Evolutionary conservation across 2,329 filamentous ascomycete genomes (phyloP).

Genomic region (Sclerotinia spermophila): DNA sequence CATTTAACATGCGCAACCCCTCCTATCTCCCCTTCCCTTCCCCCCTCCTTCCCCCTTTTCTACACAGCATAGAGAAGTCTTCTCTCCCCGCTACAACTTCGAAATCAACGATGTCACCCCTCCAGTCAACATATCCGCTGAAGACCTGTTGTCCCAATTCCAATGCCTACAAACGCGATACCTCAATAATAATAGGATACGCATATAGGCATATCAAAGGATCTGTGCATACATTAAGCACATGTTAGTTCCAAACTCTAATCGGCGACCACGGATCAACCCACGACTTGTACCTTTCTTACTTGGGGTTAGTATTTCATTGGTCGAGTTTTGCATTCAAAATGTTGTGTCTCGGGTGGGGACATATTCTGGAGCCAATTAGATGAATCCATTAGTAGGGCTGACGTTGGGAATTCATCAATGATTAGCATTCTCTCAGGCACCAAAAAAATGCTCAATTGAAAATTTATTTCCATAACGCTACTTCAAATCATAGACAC

Average conservation of each 20-base stretch:
- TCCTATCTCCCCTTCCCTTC: neutral
- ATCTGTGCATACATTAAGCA: neutral
- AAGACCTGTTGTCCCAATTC: neutral
- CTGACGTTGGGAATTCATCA: neutral
- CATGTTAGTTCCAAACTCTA: neutral
- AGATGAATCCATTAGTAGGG: neutral
- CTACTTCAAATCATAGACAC: too few relatives aligned
- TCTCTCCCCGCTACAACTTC: neutral
- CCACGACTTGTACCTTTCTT: neutral
- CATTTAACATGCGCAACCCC: neutral
- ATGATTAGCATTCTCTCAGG: neutral
- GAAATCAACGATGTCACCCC: neutral
- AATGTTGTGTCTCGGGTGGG: neutral
- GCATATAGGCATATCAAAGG: neutral
- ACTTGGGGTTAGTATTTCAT: neutral
- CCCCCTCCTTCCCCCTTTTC: neutral
- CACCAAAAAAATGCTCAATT: neutral
- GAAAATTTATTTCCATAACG: too few relatives aligned
- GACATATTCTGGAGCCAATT: neutral
- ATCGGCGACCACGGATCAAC: slow-evolving; percentile 11
- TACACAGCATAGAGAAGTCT: neutral
- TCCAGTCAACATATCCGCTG: neutral
- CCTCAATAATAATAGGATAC: neutral
- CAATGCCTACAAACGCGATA: neutral
- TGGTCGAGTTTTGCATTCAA: neutral